Evolutionary conservation across 768 basidiomycete species (phyloP), one percentile per base, ranked within the genome.

Genomic region (Macrolepiota fuliginosa): DNA sequence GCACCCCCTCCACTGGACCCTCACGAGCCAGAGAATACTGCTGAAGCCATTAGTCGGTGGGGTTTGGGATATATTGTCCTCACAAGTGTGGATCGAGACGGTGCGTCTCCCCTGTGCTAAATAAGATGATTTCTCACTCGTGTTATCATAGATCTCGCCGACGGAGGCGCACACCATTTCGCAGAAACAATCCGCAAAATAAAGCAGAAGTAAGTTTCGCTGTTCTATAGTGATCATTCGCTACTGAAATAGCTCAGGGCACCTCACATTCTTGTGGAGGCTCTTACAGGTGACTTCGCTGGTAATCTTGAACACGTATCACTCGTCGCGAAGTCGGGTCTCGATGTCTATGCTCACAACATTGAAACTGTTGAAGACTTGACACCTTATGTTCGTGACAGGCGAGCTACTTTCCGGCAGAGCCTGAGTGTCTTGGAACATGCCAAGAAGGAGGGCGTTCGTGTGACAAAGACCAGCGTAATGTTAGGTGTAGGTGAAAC

Each of bases 321-420:
- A 1, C 66, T 86, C 10, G 93, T 99, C 25, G 97, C 97, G 2
- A 86, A 85, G 62, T 97, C 96, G 0, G 97, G 97, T 2, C 79
- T 99, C 17, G 97, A 98, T 70, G 97, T 99, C 12, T 99, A 95
- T 69, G 97, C 97, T 1, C 97, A 99, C 76, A 98, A 99, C 72
- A 77, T 98, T 51, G 97, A 99, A 76, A 98, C 97, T 0, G 87
- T 90, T n/a, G 96, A 98, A 75, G 87, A 86, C 49, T 79, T 97
- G 55, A 98, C 97, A 0, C 97, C 96, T 0, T 94, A 83, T 68
- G 97, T 99, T 27, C 91, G 97, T 42, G 97, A 99, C 73, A 89
- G 95, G 24, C 85, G 96, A 54, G 97, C 97, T 17, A 92, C 88
- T 15, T 96, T 96, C 77, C 79, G 90, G 47, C 92, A 90, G 74